These are phyloP conservation scores for Powellomyces hirtus DNA, from an alignment of 192 early-diverging fungal species.

Conservation along the genomic window DNA sequence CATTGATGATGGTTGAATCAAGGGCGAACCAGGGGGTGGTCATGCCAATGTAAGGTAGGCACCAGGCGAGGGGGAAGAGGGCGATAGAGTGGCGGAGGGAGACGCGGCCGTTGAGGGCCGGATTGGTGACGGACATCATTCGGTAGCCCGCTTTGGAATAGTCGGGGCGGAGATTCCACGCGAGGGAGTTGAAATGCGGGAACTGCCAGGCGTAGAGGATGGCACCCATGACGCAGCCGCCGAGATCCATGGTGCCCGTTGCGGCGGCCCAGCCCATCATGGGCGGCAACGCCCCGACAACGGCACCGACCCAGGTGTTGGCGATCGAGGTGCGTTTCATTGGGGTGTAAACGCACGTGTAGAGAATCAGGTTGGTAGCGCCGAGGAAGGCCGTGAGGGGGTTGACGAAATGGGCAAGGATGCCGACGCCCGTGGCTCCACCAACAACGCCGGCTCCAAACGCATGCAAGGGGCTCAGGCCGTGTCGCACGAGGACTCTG, in stretches of 20 bases:
- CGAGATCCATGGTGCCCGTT: conserved; percentile 69
- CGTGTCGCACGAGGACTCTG: conserved; percentile 78
- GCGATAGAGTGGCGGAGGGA: conserved; percentile 74
- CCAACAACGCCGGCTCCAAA: conserved; percentile 68
- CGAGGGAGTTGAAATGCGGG: conserved; percentile 94
- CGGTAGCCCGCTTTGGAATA: conserved; percentile 96
- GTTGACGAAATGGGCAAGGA: conserved; percentile 78
- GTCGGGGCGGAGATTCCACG: conserved; percentile 88
- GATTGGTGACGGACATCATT: conserved; percentile 89
- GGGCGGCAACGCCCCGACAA: conserved; percentile 96
- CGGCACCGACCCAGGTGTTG: conserved; percentile 95
- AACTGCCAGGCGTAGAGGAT: conserved; percentile 98
- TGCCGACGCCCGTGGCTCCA: conserved; percentile 63
- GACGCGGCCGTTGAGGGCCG: conserved; percentile 84
- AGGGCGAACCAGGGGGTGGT: conserved; percentile 74
- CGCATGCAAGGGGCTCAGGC: conserved; percentile 69
- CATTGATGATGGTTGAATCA: conserved; percentile 77
- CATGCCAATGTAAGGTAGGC: conserved; percentile 66
- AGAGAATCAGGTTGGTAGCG: conserved; percentile 82
- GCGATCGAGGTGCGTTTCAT: conserved; percentile 89
- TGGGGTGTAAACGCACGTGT: conserved; percentile 86
- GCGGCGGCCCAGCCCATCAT: conserved; percentile 97
- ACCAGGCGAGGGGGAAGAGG: conserved; percentile 69
- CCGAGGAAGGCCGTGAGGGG: conserved; percentile 82
- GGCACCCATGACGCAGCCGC: conserved; percentile 76